These are phyloP conservation scores for Aegilops bicornis DNA, from an alignment of 176 grass and related monocot genomes.

Conservation along the genomic window DNA sequence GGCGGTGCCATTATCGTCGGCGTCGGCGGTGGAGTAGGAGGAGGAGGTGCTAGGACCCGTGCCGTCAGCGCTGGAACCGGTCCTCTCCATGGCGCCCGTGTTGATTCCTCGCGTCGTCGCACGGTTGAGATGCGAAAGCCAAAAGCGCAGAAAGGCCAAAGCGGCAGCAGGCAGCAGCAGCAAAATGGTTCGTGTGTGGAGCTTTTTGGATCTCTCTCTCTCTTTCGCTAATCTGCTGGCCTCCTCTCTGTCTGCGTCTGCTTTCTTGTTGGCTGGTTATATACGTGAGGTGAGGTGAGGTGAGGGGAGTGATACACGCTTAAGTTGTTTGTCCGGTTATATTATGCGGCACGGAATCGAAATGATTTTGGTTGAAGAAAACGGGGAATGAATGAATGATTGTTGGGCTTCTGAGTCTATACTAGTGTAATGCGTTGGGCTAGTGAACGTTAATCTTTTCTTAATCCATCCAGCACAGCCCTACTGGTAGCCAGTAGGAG, in stretches of 20 bases:
- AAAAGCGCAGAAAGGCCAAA: constrained; percentile 27
- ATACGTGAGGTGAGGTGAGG: not conserved
- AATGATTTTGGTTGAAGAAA: constrained; percentile 28
- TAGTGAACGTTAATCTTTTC: not conserved
- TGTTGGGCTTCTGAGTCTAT: not conserved
- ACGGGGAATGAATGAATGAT: constrained; percentile 28
- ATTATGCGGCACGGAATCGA: constrained; percentile 23
- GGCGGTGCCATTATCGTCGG: constrained; percentile 31
- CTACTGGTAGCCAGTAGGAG: too few relatives aligned
- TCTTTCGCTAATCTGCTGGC: not conserved
- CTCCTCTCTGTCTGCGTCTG: not conserved
- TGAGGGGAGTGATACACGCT: not conserved
- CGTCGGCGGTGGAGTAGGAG: constrained; percentile 26
- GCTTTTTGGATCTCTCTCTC: constrained; percentile 19
- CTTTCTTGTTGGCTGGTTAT: not conserved
- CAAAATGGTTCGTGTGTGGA: not conserved
- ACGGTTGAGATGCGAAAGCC: constrained; percentile 2
- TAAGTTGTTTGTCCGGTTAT: not conserved
- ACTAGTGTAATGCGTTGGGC: constrained; percentile 1
- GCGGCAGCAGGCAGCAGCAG: not conserved
- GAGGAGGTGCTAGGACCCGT: constrained; percentile 13
- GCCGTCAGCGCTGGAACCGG: not conserved
- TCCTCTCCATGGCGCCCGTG: constrained; percentile 20
- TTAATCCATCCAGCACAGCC: not conserved
- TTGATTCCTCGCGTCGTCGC: not conserved